A percentile compares a stretch with the other conserved stretches of the same genome.
These are phyloP conservation scores for Ophiosphaerella herpotricha DNA, from an alignment of 2,329 filamentous ascomycete species.

Conservation along the genomic window DNA sequence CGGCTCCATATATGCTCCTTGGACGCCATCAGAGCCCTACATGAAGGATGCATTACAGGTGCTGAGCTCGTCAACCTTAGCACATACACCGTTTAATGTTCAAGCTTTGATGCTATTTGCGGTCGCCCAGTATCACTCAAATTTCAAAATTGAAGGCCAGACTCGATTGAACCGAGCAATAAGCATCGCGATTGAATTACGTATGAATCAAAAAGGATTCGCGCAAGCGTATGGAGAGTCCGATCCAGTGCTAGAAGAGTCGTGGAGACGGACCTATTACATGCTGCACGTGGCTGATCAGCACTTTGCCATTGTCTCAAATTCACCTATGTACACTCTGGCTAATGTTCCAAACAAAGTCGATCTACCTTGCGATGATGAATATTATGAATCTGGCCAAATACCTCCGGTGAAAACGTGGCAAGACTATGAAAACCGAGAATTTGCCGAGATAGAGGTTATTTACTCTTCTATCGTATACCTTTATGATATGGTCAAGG, in stretches of 20 bases:
- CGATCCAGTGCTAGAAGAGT: constrained; percentile 75
- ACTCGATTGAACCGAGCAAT: constrained; percentile 69
- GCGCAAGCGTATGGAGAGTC: constrained; percentile 66
- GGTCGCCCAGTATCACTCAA: constrained; percentile 79
- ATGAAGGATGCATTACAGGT: constrained; percentile 26
- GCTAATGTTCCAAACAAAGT: constrained; percentile 69
- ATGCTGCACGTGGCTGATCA: constrained; percentile 76
- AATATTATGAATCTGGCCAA: constrained; percentile 58
- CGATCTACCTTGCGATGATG: constrained; percentile 79
- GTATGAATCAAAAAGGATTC: constrained; percentile 73
- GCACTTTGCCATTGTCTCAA: constrained; percentile 77
- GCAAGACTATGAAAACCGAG: constrained; percentile 73
- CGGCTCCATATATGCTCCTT: constrained; percentile 40
- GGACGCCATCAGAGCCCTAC: constrained; percentile 34
- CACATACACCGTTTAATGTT: constrained; percentile 59
- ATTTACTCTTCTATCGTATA: constrained; percentile 84
- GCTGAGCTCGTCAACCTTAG: constrained; percentile 20
- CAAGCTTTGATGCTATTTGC: constrained; percentile 79
- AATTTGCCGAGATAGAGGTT: constrained; percentile 71
- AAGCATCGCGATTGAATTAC: constrained; percentile 73
- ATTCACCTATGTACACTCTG: constrained; percentile 68
- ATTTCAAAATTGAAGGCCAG: constrained; percentile 69
- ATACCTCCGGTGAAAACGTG: constrained; percentile 55
- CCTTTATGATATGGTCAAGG: constrained; percentile 74
- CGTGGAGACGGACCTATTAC: constrained; percentile 88